Conservation (phyloP, 257 asterid species). For the Ocimum tenuiflorum region DNA sequence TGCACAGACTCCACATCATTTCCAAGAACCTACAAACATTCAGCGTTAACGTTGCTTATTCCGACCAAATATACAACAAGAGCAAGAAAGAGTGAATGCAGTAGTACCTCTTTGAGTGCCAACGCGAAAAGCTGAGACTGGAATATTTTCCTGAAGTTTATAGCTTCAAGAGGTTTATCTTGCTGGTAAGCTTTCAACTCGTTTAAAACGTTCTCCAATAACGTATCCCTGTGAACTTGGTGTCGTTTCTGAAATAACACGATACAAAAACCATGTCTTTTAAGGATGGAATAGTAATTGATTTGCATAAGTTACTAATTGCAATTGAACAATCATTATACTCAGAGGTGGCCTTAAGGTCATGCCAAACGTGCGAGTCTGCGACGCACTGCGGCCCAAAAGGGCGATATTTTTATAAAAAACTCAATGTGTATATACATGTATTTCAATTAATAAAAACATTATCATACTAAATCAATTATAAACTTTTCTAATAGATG, state of each 20-base stretch:
- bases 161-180: slow-evolving; percentile 38
- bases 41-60: neutral
- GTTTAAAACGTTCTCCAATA: slow-evolving; percentile 34
- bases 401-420: too few relatives aligned
- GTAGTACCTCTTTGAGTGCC: slow-evolving; percentile 50
- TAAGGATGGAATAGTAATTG: neutral
- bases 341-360: too few relatives aligned
- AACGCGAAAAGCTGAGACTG: slow-evolving; percentile 70
- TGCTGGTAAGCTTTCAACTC: slow-evolving; percentile 31
- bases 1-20: slow-evolving; percentile 48
- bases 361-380: too few relatives aligned
- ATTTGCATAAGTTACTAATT: too few relatives aligned
- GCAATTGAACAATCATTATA: neutral
- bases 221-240: slow-evolving; percentile 47
- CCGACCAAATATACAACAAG: neutral
- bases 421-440: too few relatives aligned
- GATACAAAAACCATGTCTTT: neutral
- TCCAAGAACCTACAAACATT: slow-evolving; percentile 51
- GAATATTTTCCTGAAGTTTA: slow-evolving; percentile 55
- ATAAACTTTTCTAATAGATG: too few relatives aligned
- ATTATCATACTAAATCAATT: too few relatives aligned
- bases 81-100: neutral
- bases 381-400: too few relatives aligned
- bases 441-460: too few relatives aligned
- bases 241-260: slow-evolving; percentile 54